These are phyloP conservation scores for Delitschia confertaspora DNA, from an alignment of 495 filamentous ascomycete species.

Conservation along the genomic window DNA sequence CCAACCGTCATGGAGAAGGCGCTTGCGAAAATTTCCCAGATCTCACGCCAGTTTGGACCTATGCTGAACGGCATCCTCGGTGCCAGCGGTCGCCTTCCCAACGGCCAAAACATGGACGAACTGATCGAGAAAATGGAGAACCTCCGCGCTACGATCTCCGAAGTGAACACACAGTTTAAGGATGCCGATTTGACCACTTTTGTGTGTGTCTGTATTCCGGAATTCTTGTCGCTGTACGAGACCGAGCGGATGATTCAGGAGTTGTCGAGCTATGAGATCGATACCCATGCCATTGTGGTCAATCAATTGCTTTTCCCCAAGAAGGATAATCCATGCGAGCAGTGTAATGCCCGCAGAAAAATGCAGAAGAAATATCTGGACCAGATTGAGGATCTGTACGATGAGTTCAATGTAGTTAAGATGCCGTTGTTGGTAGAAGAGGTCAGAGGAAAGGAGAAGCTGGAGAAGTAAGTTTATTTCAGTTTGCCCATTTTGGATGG, in stretches of 20 bases:
- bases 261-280: conserved; percentile 83
- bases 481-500: conserved; percentile 9
- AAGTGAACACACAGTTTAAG: conserved; percentile 98
- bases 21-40: conserved; percentile 87
- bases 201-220: conserved; percentile 95
- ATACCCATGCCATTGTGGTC: conserved; percentile 95
- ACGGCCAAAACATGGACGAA: conserved; percentile 82
- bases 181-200: conserved; percentile 93
- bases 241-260: conserved; percentile 99
- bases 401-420: conserved; percentile 98
- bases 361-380: conserved; percentile 99
- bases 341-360: conserved; percentile 87
- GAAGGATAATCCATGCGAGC: conserved; percentile 76
- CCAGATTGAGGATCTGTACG: conserved; percentile 97
- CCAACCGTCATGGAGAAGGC: conserved; percentile 97
- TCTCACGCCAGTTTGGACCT: conserved; percentile 88
- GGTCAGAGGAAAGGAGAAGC: conserved; percentile 84
- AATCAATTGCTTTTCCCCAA: conserved; percentile 96
- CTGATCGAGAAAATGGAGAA: conserved; percentile 90
- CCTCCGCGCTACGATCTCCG: conserved; percentile 81
- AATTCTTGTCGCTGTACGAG: conserved; percentile 96
- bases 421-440: conserved; percentile 95
- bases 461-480: conserved; percentile 56
- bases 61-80: conserved; percentile 92
- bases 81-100: conserved; percentile 71